phyloP scores from a whole-genome alignment of 129 eudicot genomes.

The Flaveria bidentis region DNA sequence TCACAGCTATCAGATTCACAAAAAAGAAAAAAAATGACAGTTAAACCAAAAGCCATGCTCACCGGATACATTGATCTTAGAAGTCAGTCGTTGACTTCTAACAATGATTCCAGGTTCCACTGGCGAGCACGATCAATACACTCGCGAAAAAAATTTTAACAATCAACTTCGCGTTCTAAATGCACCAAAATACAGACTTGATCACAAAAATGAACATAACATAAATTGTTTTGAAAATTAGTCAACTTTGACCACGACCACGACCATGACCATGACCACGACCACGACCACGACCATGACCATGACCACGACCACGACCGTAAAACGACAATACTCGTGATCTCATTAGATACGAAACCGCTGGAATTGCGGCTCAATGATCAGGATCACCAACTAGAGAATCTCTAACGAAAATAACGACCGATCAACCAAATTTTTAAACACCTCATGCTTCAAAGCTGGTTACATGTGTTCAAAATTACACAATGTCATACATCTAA shows the following conservation, averaged over 20 bases:
- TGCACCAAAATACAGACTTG: slow-evolving; percentile 16
- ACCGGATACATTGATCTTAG: no score
- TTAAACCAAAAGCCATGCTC: no score
- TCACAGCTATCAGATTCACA: no score
- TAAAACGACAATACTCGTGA: slow-evolving; percentile 27
- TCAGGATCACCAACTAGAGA: slow-evolving; percentile 22
- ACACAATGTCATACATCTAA: slow-evolving; percentile 21
- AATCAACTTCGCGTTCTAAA: slow-evolving; percentile 19
- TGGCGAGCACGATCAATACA: slow-evolving; percentile 6
- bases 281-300: no score
- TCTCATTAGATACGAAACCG: slow-evolving; percentile 28
- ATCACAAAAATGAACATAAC: slow-evolving; percentile 25
- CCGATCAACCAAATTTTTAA: slow-evolving; percentile 12
- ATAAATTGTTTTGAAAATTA: slow-evolving; percentile 15
- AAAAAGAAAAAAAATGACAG: no score
- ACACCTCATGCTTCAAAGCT: slow-evolving; percentile 6
- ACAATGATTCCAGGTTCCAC: neutral
- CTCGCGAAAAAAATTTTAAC: neutral
- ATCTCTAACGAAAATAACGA: slow-evolving; percentile 2
- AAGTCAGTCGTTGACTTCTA: no score
- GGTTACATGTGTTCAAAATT: slow-evolving; percentile 12
- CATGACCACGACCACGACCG: slow-evolving; percentile 22
- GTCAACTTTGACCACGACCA: slow-evolving; percentile 35
- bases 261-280: no score
- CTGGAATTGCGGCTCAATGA: slow-evolving; percentile 27